Percentiles rank a stretch among this genome's conserved stretches.
Conservation (phyloP, 306 rosid genomes). For the Prunus salicina region DNA sequence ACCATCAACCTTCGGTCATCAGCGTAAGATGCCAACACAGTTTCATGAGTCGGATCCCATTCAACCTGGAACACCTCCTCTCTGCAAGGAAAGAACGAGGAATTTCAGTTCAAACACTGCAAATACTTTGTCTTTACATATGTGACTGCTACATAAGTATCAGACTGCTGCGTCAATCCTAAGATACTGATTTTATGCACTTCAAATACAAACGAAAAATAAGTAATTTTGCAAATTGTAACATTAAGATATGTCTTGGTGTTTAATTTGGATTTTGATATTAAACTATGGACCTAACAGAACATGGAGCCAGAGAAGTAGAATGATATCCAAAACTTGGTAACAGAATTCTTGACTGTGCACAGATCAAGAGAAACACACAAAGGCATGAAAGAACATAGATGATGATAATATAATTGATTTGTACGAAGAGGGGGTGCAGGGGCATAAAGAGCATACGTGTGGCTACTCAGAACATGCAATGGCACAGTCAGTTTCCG, state of each 20-base stretch:
- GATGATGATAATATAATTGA: not conserved
- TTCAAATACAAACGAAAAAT: not conserved
- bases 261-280: not conserved
- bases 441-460: slow-evolving; percentile 41
- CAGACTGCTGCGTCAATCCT: not conserved
- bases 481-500: slow-evolving; percentile 66
- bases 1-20: slow-evolving; percentile 88
- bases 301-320: not conserved
- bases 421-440: not conserved
- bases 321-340: not conserved
- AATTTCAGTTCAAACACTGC: not conserved
- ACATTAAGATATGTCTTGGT: not conserved
- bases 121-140: no score
- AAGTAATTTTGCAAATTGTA: not conserved
- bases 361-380: not conserved
- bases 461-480: slow-evolving; percentile 75
- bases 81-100: slow-evolving; percentile 34
- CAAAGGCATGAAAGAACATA: not conserved
- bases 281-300: not conserved
- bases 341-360: not conserved
- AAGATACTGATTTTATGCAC: not conserved
- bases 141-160: not conserved
- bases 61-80: slow-evolving; percentile 97
- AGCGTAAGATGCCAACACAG: slow-evolving; percentile 82
- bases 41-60: slow-evolving; percentile 95